Base-by-base conservation (phyloP, 768 basidiomycete genomes). In the Leccinum boreale region DNA sequence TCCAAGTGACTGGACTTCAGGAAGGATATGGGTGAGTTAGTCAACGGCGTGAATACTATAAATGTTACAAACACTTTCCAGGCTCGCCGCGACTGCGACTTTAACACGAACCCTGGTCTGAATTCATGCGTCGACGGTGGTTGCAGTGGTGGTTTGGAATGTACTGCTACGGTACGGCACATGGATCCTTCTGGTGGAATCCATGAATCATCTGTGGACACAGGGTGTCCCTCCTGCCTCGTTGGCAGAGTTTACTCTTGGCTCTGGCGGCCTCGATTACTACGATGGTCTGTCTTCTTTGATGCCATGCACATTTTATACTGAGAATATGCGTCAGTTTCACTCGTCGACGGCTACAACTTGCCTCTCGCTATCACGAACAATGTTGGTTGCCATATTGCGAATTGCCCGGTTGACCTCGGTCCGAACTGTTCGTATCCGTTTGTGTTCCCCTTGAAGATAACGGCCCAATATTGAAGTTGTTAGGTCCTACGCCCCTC, bases 191-290 rank as follows among this genome's bases (percentile, higher is more conserved):
- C 35, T 19, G 19, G 15, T 26, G 42, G 28, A 14, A 33, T 14
- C 45, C 12, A 21, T 53, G 50, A 55, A 24, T 53, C 19, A 54
- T 35, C 7, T 60, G 19, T 51, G 10, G 19, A 42, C 51, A 29
- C 8, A 80, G 80, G 85, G 84, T 51, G 79, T 85, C n/a, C 86
- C 87, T 31, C 89, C 89, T 45, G 87, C 83, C 11, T 79, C 81
- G 4, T 73, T 89, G 36, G 88, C 87, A 1, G 86, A 89, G 62
- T 89, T 81, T 74, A 87, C 84, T n/a, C 70, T 89, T 9, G 77
- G 66, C 1, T 65, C 69, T 45, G 77, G 73, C 12, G 77, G 74
- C 49, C 24, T 44, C 1, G 87, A 89, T 60, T 85, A 74, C 59
- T 89, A 86, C 53, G 86, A 87, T 67, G 81, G 85, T 85, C 52